phyloP scores from a whole-genome alignment of 2,329 filamentous ascomycete species.

The Claviceps paspali region DNA sequence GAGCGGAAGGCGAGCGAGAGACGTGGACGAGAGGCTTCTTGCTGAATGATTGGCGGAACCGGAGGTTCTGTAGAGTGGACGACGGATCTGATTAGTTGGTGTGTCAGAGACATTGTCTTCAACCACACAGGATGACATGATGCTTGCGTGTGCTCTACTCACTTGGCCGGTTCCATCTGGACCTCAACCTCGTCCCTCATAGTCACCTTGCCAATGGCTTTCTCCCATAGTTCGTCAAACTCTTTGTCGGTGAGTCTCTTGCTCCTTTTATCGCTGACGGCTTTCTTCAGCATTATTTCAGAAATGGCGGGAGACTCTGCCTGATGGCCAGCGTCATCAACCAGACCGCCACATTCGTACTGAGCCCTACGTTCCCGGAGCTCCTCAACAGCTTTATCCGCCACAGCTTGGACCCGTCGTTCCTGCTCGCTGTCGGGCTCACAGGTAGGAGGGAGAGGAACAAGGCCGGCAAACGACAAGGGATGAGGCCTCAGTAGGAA shows the following conservation, averaged over 20 bases:
- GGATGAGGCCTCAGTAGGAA: constrained; percentile 79
- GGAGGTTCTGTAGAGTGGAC: constrained; percentile 56
- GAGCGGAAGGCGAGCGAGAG: constrained; percentile 84
- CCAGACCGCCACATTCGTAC: constrained; percentile 72
- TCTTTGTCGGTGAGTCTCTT: constrained; percentile 76
- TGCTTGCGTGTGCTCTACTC: constrained; percentile 24
- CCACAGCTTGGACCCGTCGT: constrained; percentile 70
- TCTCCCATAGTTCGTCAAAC: constrained; percentile 76
- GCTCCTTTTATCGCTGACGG: constrained; percentile 59
- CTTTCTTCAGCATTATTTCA: constrained; percentile 63
- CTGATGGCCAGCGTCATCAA: constrained; percentile 43
- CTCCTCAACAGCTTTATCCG: constrained; percentile 75
- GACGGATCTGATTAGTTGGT: constrained; percentile 75
- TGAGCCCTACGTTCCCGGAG: constrained; percentile 73
- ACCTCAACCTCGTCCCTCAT: constrained; percentile 43
- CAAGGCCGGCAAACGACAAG: constrained; percentile 59
- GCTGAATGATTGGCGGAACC: constrained; percentile 44
- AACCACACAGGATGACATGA: background rate
- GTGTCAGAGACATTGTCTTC: constrained; percentile 34
- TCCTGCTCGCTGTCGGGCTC: constrained; percentile 91
- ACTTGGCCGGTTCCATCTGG: constrained; percentile 28
- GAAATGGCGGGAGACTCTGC: constrained; percentile 42
- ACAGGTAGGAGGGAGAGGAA: constrained; percentile 81
- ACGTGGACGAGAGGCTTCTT: constrained; percentile 62
- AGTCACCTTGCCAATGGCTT: constrained; percentile 58